Conservation (phyloP, 495 filamentous ascomycete species). For the Xylaria nigripes region DNA sequence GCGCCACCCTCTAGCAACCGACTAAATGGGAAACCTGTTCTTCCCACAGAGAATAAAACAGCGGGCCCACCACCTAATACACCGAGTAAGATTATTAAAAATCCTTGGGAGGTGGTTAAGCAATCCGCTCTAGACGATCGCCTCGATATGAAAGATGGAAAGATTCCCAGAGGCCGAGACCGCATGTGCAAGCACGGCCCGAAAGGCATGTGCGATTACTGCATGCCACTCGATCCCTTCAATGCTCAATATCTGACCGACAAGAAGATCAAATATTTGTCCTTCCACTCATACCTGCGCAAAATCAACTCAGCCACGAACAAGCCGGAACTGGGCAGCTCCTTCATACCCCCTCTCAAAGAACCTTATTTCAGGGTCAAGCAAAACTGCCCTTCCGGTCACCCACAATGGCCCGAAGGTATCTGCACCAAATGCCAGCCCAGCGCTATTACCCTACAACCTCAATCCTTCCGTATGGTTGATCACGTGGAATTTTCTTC, state of each 20-base stretch:
- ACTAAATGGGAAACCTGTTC: conserved; percentile 72
- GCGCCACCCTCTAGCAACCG: conserved; percentile 43
- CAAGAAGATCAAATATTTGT: conserved; percentile 97
- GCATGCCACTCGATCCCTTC: conserved; percentile 96
- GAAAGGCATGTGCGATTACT: conserved; percentile 99
- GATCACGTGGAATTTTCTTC: conserved; percentile 96
- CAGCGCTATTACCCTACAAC: conserved; percentile 90
- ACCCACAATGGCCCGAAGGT: conserved; percentile 90
- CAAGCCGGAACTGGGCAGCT: conserved; percentile 80
- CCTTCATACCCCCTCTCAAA: conserved; percentile 90
- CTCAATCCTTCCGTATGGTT: conserved; percentile 93
- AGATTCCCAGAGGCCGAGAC: conserved; percentile 72
- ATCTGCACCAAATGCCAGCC: conserved; percentile 99
- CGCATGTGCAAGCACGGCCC: conserved; percentile 94
- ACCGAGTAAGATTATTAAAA: conserved; percentile 60
- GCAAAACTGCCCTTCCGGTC: conserved; percentile 83
- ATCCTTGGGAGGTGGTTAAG: conserved; percentile 85
- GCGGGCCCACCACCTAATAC: conserved; percentile 49
- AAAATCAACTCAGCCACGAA: conserved; percentile 96
- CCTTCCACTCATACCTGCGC: conserved; percentile 87
- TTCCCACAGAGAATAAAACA: conserved; percentile 57
- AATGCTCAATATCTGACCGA: conserved; percentile 77
- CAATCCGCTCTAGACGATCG: conserved; percentile 80
- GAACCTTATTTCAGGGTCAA: conserved; percentile 91
- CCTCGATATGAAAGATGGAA: conserved; percentile 85